These are phyloP conservation scores for Barbatosphaeria neglecta DNA, from an alignment of 495 filamentous ascomycete species.

Conservation along the genomic window DNA sequence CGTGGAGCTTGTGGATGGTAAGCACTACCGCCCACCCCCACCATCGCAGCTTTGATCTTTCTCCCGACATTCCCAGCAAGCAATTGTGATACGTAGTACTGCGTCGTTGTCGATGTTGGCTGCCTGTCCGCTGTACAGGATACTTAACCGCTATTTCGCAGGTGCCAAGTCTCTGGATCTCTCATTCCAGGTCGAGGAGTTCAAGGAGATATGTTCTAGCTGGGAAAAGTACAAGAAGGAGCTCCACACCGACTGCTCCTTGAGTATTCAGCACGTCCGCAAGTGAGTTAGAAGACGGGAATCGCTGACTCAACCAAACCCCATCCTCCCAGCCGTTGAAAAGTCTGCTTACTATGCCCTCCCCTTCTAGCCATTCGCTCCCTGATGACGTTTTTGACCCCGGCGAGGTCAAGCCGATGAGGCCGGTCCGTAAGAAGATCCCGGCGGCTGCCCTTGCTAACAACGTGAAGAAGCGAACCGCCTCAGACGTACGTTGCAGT, in stretches of 20 bases:
- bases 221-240: slow-evolving; percentile 51
- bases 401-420: slow-evolving; percentile 61
- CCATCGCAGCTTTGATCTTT: not conserved
- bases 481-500: slow-evolving; percentile 2
- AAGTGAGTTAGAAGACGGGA: too few species aligned
- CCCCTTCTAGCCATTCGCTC: slow-evolving; percentile 56
- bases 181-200: slow-evolving; percentile 60
- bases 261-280: slow-evolving; percentile 63
- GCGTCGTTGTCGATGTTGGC: not conserved
- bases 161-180: slow-evolving; percentile 52
- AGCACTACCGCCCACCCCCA: slow-evolving; percentile 17
- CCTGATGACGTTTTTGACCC: slow-evolving; percentile 80
- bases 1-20: slow-evolving; percentile 57
- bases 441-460: slow-evolving; percentile 6
- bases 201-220: slow-evolving; percentile 56
- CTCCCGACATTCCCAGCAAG: too few species aligned
- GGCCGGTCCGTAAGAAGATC: slow-evolving; percentile 42
- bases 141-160: slow-evolving; percentile 24
- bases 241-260: slow-evolving; percentile 43
- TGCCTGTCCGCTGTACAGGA: slow-evolving; percentile 1
- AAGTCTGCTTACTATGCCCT: slow-evolving; percentile 10
- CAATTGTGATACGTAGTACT: too few species aligned
- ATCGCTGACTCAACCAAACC: not conserved
- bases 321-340: not conserved
- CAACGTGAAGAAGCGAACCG: slow-evolving; percentile 5